These are phyloP conservation scores for Hymenoscyphus linearis DNA, from an alignment of 2,329 filamentous ascomycete genomes.

Conservation along the genomic window DNA sequence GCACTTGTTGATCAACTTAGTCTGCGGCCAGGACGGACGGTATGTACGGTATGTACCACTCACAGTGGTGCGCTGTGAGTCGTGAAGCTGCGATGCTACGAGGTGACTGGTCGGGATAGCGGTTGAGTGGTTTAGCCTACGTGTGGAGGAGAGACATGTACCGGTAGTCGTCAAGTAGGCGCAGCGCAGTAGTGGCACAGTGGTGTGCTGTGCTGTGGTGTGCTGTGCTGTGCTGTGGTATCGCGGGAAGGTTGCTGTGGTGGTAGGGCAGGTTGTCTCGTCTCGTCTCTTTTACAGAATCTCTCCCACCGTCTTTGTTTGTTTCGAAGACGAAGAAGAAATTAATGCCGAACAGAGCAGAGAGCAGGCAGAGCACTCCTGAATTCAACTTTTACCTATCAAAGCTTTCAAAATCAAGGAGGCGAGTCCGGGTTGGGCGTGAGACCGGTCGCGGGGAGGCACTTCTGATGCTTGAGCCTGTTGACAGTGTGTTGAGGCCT, in stretches of 20 bases:
- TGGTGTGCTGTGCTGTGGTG: neutral
- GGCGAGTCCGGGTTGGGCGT: neutral
- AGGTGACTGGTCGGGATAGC: neutral
- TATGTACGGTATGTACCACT: too few relatives aligned
- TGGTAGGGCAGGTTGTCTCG: neutral
- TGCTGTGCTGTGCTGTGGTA: neutral
- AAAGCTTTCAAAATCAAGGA: neutral
- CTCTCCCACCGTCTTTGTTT: neutral
- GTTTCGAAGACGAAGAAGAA: slow-evolving; percentile 1
- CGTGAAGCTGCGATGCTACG: neutral
- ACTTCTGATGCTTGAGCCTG: neutral
- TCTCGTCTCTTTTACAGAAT: too few relatives aligned
- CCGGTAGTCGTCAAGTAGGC: neutral
- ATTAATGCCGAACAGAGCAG: neutral
- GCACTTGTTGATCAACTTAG: too few relatives aligned
- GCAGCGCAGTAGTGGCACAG: neutral
- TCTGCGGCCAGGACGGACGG: too few relatives aligned
- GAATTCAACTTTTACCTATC: neutral
- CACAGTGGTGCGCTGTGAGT: neutral
- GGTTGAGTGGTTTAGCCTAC: neutral
- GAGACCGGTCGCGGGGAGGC: neutral
- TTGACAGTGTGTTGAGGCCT: neutral
- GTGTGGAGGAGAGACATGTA: neutral
- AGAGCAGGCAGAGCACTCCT: neutral
- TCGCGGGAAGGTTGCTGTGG: too few relatives aligned